phyloP scores from a whole-genome alignment of 345 rosid species.

The Bretschneidera sinensis region DNA sequence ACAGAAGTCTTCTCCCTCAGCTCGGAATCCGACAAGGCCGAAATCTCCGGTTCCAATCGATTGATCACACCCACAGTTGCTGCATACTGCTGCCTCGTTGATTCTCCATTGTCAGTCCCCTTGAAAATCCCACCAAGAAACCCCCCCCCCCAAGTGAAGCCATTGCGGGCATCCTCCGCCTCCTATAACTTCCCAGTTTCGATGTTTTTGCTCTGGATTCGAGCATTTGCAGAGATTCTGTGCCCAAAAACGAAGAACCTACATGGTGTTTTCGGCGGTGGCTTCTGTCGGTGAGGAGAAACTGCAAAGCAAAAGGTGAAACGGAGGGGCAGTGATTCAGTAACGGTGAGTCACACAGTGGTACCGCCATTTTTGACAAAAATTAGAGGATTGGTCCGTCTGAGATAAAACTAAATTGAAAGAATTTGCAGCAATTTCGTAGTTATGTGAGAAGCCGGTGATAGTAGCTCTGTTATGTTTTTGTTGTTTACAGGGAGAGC shows the following conservation, averaged over 20 bases:
- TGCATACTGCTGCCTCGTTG: slow-evolving; percentile 76
- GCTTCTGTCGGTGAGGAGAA: slow-evolving; percentile 22
- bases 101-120: slow-evolving; percentile 79
- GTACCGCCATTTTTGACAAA: slow-evolving; percentile 37
- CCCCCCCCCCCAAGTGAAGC: slow-evolving; percentile 87
- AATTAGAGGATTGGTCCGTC: not conserved
- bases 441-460: not conserved
- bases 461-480: not conserved
- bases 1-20: slow-evolving; percentile 63
- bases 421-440: not conserved
- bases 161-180: slow-evolving; percentile 27
- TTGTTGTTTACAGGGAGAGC: not conserved
- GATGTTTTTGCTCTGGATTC: slow-evolving; percentile 17
- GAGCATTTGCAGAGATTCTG: slow-evolving; percentile 19
- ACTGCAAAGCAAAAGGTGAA: slow-evolving; percentile 34
- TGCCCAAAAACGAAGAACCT: slow-evolving; percentile 36
- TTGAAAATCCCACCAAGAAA: slow-evolving; percentile 80
- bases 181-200: slow-evolving; percentile 27
- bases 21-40: slow-evolving; percentile 57
- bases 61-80: slow-evolving; percentile 47
- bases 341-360: slow-evolving; percentile 32
- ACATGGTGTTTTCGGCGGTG: slow-evolving; percentile 22
- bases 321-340: slow-evolving; percentile 33
- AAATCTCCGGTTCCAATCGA: slow-evolving; percentile 53
- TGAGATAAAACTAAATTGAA: not conserved